Evolutionary conservation across 345 rosid species (phyloP), one percentile per base, ranked within the genome.

Genomic region (Brassica carinata): DNA sequence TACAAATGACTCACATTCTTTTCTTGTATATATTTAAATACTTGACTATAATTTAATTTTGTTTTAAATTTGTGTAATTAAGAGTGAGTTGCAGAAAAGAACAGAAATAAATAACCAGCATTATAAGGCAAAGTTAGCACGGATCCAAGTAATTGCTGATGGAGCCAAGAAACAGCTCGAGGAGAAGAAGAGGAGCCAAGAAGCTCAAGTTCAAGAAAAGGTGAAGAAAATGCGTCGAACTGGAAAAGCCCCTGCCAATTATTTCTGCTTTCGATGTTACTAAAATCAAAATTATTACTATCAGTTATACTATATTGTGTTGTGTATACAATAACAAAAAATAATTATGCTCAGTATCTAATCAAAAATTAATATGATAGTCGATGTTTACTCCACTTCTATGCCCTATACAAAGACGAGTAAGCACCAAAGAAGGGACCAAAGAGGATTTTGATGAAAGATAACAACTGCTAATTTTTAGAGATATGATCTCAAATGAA

Each of bases 81-180:
- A 92, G 97, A 85, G 57, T 64, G 91, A 90, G 70, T n/a, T 88
- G 72, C 92, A 91, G 86, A 79, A 81, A 75, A 90, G 87, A 83
- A 89, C 75, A 78, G 55, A 74, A 15, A 72, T 81, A 75, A 86
- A 79, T 70, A 71, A 79, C 65, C 83, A 78, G 59, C 90, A 85
- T 84, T 90, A 91, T 84, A 87, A 83, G 64, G 66, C 73, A 77
- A 90, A 90, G 80, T 45, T 91, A 80, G 84, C 85, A 64, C 89
- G 89, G 75, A 87, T 91, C 40, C 87, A 90, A 29, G 33, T 84
- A 3, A 80, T 90, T 15, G 87, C 88, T 17, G 85, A 82, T 40
- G 88, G 83, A 76, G 94, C 96, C 31, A 87, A 86, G 76, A 81
- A 79, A 53, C 90, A 91, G 66, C 84, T 83, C 5, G 97, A 91